Base-by-base conservation (phyloP, 805 yeast genomes). In the Candida ulmi region DNA sequence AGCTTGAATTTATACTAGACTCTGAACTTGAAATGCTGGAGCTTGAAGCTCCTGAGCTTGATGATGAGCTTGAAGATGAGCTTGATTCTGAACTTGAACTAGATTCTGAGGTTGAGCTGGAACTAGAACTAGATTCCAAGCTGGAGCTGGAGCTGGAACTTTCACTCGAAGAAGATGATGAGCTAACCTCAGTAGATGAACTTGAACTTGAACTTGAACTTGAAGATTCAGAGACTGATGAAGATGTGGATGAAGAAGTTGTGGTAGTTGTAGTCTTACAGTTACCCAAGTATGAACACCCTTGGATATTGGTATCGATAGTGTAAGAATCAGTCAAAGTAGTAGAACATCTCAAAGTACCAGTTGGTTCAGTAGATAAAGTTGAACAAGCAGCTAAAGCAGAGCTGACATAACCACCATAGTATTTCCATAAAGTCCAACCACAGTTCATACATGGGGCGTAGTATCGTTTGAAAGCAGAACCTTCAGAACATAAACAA, bases 361-460 rank as follows among this genome's bases (percentile, higher is more conserved):
- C 41, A 17, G 41, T 38, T 38, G 41, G 41, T 25, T 47, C 49
- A 19, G 62, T 55, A 17, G 48, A 31, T 16, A 40, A 35, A 16
- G 45, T 35, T 32, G 31, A 26, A 50, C 65, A 60, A 23, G 45
- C 57, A n/a, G 46, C 47, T 31, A 60, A 48, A 30, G 63, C 51
- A 19, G 52, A 39, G 13, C 51, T 42, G 41, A 60, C 50, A 46
- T 38, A 60, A 2, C 31, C 11, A 19, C 59, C 56, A 46, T 60
- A 60, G 44, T 59, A 55, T 23, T 30, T 30, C 63, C 63, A 60
- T 37, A 60, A 42, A 44, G 61, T 56, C 60, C 65, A 60, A 36
- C 63, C 65, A 54, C 65, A 61, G 36, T 48, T 56, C 36, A 61
- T 46, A 50, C 66, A 61, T 9, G 33, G 46, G 21, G 51, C 47